A percentile compares a stretch with the other conserved stretches of the same genome.
phyloP scores from a whole-genome alignment of 352 stramenopile species.

The Phytophthora tubulina region DNA sequence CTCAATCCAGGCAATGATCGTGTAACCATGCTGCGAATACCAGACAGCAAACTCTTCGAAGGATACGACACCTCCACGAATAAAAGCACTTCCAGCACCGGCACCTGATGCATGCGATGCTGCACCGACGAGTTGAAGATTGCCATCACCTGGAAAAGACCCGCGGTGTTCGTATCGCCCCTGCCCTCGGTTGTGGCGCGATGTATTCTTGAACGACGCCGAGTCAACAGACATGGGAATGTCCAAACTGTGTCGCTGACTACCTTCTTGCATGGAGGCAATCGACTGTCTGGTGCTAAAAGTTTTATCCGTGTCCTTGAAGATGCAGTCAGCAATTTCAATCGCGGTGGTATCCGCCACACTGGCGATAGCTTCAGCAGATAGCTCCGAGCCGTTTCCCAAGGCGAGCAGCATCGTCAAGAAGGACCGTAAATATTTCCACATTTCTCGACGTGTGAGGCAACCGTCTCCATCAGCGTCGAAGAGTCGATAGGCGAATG shows the following conservation, averaged over 20 bases:
- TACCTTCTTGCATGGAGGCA: conserved; percentile 33
- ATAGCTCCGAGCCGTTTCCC: conserved; percentile 89
- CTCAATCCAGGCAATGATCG: conserved; percentile 90
- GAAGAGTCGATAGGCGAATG: conserved; percentile 92
- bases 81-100: conserved; percentile 76
- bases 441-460: conserved; percentile 93
- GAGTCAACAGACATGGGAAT: conserved; percentile 55
- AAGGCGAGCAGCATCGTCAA: conserved; percentile 95
- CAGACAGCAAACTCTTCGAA: conserved; percentile 90
- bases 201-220: conserved; percentile 44
- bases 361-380: conserved; percentile 81
- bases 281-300: conserved; percentile 61
- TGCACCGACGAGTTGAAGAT: conserved; percentile 63
- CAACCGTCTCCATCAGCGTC: conserved; percentile 91
- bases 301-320: conserved; percentile 85
- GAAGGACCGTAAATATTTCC: conserved; percentile 94
- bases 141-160: conserved; percentile 70
- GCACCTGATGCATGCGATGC: conserved; percentile 60
- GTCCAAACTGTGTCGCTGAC: conserved; percentile 72
- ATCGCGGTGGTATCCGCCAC: conserved; percentile 85
- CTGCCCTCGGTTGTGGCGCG: conserved; percentile 30
- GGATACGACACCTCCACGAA: conserved; percentile 77
- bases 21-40: conserved; percentile 86
- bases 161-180: conserved; percentile 76
- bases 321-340: conserved; percentile 85